These are phyloP conservation scores for Clarkia xantiana DNA, from an alignment of 345 rosid genomes.

Conservation along the genomic window DNA sequence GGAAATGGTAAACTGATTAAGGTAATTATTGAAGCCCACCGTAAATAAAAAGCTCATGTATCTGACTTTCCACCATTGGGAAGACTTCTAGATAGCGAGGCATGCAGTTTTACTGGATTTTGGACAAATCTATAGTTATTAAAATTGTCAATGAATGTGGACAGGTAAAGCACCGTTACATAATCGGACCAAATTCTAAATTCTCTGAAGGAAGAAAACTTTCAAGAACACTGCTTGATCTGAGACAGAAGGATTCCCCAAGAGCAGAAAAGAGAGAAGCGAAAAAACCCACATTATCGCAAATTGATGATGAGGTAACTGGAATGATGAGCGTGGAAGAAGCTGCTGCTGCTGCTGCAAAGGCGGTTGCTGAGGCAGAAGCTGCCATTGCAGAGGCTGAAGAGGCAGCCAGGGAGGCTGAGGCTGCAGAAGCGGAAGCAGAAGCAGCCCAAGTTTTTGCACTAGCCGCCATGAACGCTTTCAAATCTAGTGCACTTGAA, in stretches of 20 bases:
- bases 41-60: neutral
- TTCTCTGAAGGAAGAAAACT: constrained; percentile 33
- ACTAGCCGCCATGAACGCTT: constrained; percentile 26
- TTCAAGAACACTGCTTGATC: constrained; percentile 34
- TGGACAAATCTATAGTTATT: too few relatives aligned
- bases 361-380: constrained; percentile 93
- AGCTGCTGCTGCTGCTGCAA: constrained; percentile 91
- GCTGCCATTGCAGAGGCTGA: constrained; percentile 89
- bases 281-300: constrained; percentile 34
- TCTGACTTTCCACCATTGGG: neutral
- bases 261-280: constrained; percentile 31
- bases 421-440: constrained; percentile 89
- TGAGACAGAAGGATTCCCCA: constrained; percentile 32
- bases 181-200: constrained; percentile 27
- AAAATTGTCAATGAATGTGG: constrained; percentile 3
- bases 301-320: constrained; percentile 38
- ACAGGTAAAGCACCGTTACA: constrained; percentile 80
- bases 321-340: constrained; percentile 74
- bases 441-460: constrained; percentile 84
- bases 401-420: constrained; percentile 93
- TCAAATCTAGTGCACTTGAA: constrained; percentile 9
- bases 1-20: constrained; percentile 70
- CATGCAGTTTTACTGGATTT: neutral
- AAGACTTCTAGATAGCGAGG: neutral
- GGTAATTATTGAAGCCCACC: constrained; percentile 24